These are phyloP conservation scores for Eucalyptus regnans DNA, from an alignment of 345 rosid genomes.

Conservation along the genomic window DNA sequence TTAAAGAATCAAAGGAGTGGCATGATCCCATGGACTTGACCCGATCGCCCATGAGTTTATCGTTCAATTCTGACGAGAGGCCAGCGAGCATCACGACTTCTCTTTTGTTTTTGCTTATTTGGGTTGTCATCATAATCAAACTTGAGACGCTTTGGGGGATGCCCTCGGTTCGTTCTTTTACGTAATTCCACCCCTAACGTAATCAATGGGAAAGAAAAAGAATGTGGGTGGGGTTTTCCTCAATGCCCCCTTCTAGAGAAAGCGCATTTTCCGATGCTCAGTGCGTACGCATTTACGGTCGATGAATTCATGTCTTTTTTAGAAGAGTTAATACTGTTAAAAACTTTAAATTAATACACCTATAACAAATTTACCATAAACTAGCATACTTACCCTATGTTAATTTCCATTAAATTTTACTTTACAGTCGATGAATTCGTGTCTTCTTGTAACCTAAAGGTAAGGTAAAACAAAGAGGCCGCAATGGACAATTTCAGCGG, in stretches of 20 bases:
- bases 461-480: too few relatives aligned
- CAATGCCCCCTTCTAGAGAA: not conserved
- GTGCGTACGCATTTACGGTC: not conserved
- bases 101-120: not conserved
- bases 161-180: not conserved
- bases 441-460: too few relatives aligned
- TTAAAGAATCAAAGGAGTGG: not conserved
- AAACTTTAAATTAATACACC: rapidly evolving
- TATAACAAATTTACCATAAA: too few relatives aligned
- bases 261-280: not conserved
- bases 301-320: too few relatives aligned
- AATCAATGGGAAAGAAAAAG: not conserved
- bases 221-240: not conserved
- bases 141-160: not conserved
- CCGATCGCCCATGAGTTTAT: not conserved
- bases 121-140: not conserved
- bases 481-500: not conserved
- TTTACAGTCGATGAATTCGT: too few relatives aligned
- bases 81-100: not conserved
- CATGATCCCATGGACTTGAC: not conserved
- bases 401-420: too few relatives aligned
- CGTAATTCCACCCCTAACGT: not conserved
- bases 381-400: rapidly evolving
- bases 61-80: not conserved
- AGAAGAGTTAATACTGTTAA: too few relatives aligned